Base-by-base conservation (phyloP, 2,329 filamentous ascomycete species). In the Knoxdaviesia proteae region DNA sequence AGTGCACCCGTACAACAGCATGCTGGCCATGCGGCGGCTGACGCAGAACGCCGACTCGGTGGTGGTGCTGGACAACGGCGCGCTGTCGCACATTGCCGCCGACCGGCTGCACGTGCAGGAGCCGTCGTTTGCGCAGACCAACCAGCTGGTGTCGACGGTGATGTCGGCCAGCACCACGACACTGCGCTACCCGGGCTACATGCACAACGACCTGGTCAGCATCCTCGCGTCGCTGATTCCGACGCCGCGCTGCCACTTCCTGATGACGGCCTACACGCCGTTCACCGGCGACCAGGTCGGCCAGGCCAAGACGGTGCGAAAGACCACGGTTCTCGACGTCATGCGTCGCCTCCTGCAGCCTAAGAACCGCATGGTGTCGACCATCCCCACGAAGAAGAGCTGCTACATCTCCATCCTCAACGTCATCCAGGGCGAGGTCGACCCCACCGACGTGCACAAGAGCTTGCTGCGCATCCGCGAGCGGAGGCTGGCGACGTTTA, bases 391-490 rank as follows among this genome's bases (percentile, higher is more conserved):
- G 53, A 96, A 96, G 65, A 92, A 84, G 65, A 94, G 86, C 63
- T 98, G 90, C 65, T 98, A 98, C 65, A 96, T 98, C 55, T 94
- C 86, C 40, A 96, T 98, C 51, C 68, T 98, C 48, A 96, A 98
- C 60, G 94, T 98, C 53, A 98, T 98, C 53, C 90, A 96, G 65
- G 90, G 90, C 54, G 90, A 98, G 59, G 90, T 92, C 36, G 92
- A 98, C 56, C 88, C 90, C 6, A 96, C 88, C 3, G 92, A 98
- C 60, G 84, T 98, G 44, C 90, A 98, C 67, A 98, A 98, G 71
- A 96, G 88, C 49, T 67, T 98, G 45, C 74, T 98, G 45, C 83
- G 90, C 49, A 98, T 98, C 55, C 80, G 90, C 41, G 90, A 98
- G 65, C 80, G 90, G 41, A 77, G 84, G 46, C 71, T 98, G 43